Base-by-base conservation (phyloP, 441 rosid genomes). In the Populus tomentosa region DNA sequence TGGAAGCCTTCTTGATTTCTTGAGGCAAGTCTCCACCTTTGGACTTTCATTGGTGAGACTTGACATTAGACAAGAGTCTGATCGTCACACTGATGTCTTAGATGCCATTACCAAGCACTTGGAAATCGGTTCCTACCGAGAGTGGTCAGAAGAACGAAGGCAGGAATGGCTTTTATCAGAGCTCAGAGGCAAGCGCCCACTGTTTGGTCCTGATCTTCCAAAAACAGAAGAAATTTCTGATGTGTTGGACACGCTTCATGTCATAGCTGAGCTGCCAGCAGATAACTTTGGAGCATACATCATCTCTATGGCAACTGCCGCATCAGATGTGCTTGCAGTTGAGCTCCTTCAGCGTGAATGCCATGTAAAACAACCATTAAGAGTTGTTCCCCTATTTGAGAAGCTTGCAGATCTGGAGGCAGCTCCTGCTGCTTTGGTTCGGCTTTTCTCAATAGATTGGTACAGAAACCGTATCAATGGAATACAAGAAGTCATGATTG, bases 401-500 rank as follows among this genome's bases (percentile, higher is more conserved):
- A 95, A 95, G 86, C 98, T 93, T 65, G 99, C 97, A 1, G 98
- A 93, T 90, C 88, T 95, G 0, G 98, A 95, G 80, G 92, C 94
- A 13, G 99, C 99, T 80, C 98, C 99, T 78, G 95, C 97, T 74
- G 97, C 98, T 59, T 78, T 95, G 83, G 86, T 96, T 7, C 84
- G 95, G 59, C 97, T 95, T 75, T 95, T 95, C 80, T 95, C 99
- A 5, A 71, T 95, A 26, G 94, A 95, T 50, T 95, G 99, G 99
- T 95, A 95, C 77, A 90, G 88, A 77, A 77, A 95, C 78, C 90
- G 91, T 35, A 94, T 95, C 72, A 85, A 94, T 79, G 98, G 97
- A 74, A 94, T 91, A 78, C 99, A 94, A 83, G 99, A 95, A 83
- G 98, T 95, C 80, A 95, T 95, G 99, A 95, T 95, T 21, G 99